These are phyloP conservation scores for Talaromyces stipitatus DNA, from an alignment of 495 filamentous ascomycete genomes.

Conservation along the genomic window DNA sequence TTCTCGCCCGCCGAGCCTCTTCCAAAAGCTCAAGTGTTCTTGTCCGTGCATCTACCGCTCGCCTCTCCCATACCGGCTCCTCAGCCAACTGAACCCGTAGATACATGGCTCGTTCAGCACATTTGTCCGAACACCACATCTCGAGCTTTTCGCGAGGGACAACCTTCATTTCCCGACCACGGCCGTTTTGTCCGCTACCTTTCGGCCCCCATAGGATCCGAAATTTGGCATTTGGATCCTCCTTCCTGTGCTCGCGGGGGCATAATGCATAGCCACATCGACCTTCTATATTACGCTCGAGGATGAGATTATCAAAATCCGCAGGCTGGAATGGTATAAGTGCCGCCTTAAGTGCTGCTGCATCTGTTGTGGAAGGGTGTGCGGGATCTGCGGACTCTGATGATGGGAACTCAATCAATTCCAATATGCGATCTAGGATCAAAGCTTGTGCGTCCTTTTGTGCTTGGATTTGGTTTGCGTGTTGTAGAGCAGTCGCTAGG, in stretches of 20 bases:
- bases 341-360: conserved; percentile 44
- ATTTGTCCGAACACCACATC: conserved; percentile 80
- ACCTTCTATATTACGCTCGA: conserved; percentile 73
- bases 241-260: conserved; percentile 42
- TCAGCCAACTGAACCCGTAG: conserved; percentile 78
- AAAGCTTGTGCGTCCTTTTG: conserved; percentile 64
- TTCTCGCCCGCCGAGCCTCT: conserved; percentile 24
- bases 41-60: conserved; percentile 30
- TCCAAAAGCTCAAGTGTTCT: conserved; percentile 47
- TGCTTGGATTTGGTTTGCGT: conserved; percentile 70
- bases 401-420: conserved; percentile 56
- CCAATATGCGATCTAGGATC: conserved; percentile 62
- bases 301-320: conserved; percentile 80
- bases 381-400: conserved; percentile 44
- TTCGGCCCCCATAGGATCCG: conserved; percentile 41
- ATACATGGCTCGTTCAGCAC: conserved; percentile 71
- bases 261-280: conserved; percentile 83
- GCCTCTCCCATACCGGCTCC: conserved; percentile 68
- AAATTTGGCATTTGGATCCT: conserved; percentile 34
- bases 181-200: conserved; percentile 44
- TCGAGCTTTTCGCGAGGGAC: conserved; percentile 62
- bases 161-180: conserved; percentile 45
- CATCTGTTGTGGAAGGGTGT: conserved; percentile 50
- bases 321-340: conserved; percentile 67
- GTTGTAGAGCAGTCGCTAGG: conserved; percentile 61